These are phyloP conservation scores for Artemisia argyi DNA, from an alignment of 129 eudicot species.

Conservation along the genomic window DNA sequence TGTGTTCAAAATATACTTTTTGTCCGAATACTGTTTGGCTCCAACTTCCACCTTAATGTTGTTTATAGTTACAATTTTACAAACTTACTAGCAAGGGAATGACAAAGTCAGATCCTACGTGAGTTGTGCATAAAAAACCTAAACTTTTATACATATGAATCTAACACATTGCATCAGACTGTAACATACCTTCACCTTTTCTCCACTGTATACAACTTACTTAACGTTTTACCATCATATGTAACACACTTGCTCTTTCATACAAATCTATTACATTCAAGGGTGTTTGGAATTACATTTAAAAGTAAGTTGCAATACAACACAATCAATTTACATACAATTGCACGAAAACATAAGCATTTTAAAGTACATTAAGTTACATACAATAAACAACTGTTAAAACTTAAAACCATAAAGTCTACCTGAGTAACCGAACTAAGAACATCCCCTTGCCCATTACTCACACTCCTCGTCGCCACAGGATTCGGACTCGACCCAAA, in stretches of 20 bases:
- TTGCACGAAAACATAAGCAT: too few relatives aligned
- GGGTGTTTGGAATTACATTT: too few relatives aligned
- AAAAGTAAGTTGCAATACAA: neutral
- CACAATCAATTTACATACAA: too few relatives aligned
- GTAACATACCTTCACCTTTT: too few relatives aligned
- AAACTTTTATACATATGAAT: neutral
- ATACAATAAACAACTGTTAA: neutral
- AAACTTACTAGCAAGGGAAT: slow-evolving; percentile 7
- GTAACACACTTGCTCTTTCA: too few relatives aligned
- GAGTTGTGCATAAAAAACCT: neutral
- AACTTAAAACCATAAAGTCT: neutral
- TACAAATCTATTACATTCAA: too few relatives aligned
- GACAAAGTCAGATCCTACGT: neutral
- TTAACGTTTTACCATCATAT: too few relatives aligned
- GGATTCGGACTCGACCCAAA: slow-evolving; percentile 75
- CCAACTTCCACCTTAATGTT: neutral
- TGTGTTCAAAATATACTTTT: neutral
- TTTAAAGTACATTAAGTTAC: too few relatives aligned
- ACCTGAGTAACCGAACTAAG: slow-evolving; percentile 87
- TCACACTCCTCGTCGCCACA: slow-evolving; percentile 10
- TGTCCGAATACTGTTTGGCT: neutral
- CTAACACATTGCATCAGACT: too few relatives aligned
- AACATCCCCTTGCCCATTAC: slow-evolving; percentile 73
- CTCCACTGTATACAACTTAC: too few relatives aligned
- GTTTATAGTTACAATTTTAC: slow-evolving; percentile 2